phyloP scores from a whole-genome alignment of 2,329 filamentous ascomycete genomes.

The Clathrospora elynae region DNA sequence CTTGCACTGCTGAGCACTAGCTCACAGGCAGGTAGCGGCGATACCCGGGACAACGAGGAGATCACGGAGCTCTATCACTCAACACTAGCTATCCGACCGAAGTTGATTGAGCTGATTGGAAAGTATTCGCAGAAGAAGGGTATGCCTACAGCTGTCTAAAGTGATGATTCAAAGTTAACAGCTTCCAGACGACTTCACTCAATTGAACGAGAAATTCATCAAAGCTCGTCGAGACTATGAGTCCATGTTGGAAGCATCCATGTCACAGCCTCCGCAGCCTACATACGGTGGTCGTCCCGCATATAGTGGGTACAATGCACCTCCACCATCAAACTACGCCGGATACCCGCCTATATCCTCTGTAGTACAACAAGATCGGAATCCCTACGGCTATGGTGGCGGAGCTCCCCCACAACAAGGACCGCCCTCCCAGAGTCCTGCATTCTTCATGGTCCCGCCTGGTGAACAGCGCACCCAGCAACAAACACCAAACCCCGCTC shows the following conservation, averaged over 20 bases:
- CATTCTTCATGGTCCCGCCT: constrained; percentile 49
- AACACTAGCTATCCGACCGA: constrained; percentile 90
- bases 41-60: constrained; percentile 94
- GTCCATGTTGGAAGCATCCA: constrained; percentile 90
- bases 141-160: constrained; percentile 46
- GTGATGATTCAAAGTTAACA: constrained; percentile 14
- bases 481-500: constrained; percentile 39
- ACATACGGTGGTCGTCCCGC: constrained; percentile 70
- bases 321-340: constrained; percentile 35
- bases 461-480: constrained; percentile 38
- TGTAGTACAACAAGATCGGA: constrained; percentile 42
- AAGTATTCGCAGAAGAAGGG: constrained; percentile 99
- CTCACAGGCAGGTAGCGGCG: constrained; percentile 51
- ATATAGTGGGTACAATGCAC: constrained; percentile 43
- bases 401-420: constrained; percentile 43
- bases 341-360: constrained; percentile 44
- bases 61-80: constrained; percentile 91
- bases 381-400: constrained; percentile 35
- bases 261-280: constrained; percentile 87
- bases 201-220: constrained; percentile 99
- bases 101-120: constrained; percentile 96
- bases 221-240: constrained; percentile 97
- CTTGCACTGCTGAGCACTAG: constrained; percentile 90
- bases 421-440: constrained; percentile 43
- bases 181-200: constrained; percentile 86